A percentile compares a stretch with the other conserved stretches of the same genome.
Evolutionary conservation across 2,329 filamentous ascomycete genomes (phyloP).

Genomic region (Mollisiaceae sp.): DNA sequence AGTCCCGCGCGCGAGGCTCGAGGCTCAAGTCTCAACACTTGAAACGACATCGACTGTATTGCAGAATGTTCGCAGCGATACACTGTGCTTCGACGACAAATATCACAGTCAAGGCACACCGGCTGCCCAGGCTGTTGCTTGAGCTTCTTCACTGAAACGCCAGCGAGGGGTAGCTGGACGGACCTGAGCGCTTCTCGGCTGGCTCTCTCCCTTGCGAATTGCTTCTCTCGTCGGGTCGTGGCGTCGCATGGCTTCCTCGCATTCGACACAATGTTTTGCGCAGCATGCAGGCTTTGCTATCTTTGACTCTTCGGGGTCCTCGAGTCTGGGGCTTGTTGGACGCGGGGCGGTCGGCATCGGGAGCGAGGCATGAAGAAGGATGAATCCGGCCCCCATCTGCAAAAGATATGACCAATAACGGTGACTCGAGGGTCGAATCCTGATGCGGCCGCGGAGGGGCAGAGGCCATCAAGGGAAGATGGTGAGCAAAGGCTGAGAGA

Average conservation of each 20-base stretch:
- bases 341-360: background rate
- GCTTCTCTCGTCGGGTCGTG: background rate
- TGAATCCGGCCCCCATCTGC: background rate
- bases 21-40: background rate
- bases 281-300: conserved; percentile 7
- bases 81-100: background rate
- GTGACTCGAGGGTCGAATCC: background rate
- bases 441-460: conserved; percentile 6
- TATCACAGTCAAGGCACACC: background rate
- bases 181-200: background rate
- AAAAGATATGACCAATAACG: background rate
- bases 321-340: background rate
- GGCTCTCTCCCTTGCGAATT: background rate
- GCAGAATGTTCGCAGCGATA: background rate
- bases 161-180: background rate
- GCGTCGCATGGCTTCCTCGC: background rate
- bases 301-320: background rate
- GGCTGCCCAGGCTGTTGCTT: background rate
- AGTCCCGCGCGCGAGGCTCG: background rate
- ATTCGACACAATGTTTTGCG: conserved; percentile 3
- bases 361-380: background rate
- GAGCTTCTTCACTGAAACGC: background rate
- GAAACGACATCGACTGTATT: background rate
- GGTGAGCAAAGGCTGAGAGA: conserved; percentile 4
- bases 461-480: background rate